Base-by-base conservation (phyloP, 768 basidiomycete genomes). In the Russula abietina region DNA sequence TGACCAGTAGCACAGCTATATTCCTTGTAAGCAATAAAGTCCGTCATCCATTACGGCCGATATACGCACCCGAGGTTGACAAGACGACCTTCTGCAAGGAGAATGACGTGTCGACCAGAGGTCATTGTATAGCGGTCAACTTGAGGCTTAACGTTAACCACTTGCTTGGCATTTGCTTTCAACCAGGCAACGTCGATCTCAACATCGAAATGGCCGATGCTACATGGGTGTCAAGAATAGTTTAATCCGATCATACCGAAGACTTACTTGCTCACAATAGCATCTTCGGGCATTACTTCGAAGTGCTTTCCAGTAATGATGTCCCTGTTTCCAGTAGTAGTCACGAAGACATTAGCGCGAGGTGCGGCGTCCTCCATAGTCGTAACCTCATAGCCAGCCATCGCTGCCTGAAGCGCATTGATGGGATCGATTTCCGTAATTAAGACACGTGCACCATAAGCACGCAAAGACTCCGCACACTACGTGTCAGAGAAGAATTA, bases 361-460 rank as follows among this genome's bases (percentile, higher is more conserved):
- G 84, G 81, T 50, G 96, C 97, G 67, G 92, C 93, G 41, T 97
- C 94, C 72, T 99, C 96, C 95, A 99, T 98, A 59, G 95, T 98
- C 62, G 88, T 89, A 63, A 99, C 96, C 76, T 99, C 96, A 75
- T 94, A 99, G 61, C 97, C 97, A 71, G 93, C 94, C 97, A 99
- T 99, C 59, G 95, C 96, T 69, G 97, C 97, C 76, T 99, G 97
- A 63, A 99, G 89, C 55, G 96, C 97, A 75, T 99, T 99, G 87
- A 99, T 99, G 67, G 97, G 97, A 78, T 99, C 97, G 74, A 99
- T 97, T 76, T 99, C 97, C 67, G 97, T 98, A 73, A 99, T 75
- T 70, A 99, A 70, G 48, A 98, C 96, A 71, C 97, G 95, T 67
- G 94, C 87, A 73, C 97, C 97, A 75, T 98, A 99, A n/a, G 93